Evolutionary conservation across 116 monocot genomes (phyloP), one percentile per base, ranked within the genome.

Genomic region (Zostera marina): DNA sequence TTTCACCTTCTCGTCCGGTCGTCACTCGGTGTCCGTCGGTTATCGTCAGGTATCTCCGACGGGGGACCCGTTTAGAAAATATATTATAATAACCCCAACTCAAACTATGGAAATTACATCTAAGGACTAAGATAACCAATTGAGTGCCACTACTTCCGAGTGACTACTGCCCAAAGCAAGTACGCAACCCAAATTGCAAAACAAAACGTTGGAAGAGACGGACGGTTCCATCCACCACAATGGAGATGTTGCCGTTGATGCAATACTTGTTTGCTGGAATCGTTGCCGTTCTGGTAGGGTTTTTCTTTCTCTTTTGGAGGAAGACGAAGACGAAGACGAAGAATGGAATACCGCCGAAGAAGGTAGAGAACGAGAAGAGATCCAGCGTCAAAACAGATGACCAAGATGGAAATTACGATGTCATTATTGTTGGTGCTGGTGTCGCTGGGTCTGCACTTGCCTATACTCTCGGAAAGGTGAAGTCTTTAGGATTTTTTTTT

Each of bases 401-500:
- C 5, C n/a, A n/a, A n/a, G 56, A 56, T 4, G 62, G 47, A 5
- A 32, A 23, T 11, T 24, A 64, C 10, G 88, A 88, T 24, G 77
- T 83, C 41, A 68, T 88, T 48, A 66, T 88, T 21, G 88, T 83
- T 43, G 88, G 88, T 1, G 87, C 87, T 19, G 87, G 87, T 0
- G 84, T 89, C 16, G 89, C 89, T 12, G 89, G 89, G 19, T 75
- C 89, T 7, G 81, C 89, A 1, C 81, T 89, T 13, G 89, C 89
- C 11, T 84, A 76, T 62, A 74, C 84, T 0, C 89, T 89, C 2
- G 89, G 76, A 39, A 80, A 89, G 80, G 89, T 89, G 20, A 9
- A 47, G 21, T 59, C 51, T 60, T 44, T 12, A 54, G 12, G 55
- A 32, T 3, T 32, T 0, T 1, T 32, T 32, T 32, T 32, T 32